A percentile compares a stretch with the other conserved stretches of the same genome.
These are phyloP conservation scores for Chlamydomonas sp. DNA, from an alignment of 139 green algal species.

Conservation along the genomic window DNA sequence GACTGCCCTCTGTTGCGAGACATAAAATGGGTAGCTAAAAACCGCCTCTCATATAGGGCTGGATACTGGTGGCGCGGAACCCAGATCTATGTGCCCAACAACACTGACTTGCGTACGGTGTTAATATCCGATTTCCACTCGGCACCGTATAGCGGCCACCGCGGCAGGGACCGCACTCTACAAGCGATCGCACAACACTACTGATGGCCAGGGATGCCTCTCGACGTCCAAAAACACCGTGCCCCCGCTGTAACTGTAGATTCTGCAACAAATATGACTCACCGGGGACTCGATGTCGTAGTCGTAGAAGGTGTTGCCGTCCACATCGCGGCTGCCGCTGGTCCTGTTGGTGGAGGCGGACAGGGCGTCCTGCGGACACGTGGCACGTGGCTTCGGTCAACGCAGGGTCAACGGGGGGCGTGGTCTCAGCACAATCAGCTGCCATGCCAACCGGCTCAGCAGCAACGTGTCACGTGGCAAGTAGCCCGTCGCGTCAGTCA, in stretches of 20 bases:
- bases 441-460: too few species aligned
- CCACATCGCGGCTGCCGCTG: slow-evolving; percentile 51
- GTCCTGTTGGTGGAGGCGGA: slow-evolving; percentile 47
- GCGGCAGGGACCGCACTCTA: not conserved
- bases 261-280: not conserved
- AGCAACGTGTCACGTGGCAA: too few species aligned
- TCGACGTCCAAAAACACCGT: not conserved
- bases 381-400: not conserved
- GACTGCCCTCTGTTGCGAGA: too few species aligned
- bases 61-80: too few species aligned
- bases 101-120: not conserved
- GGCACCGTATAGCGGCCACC: not conserved
- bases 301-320: slow-evolving; percentile 81
- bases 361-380: slow-evolving; percentile 61
- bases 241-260: not conserved
- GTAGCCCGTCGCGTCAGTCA: too few species aligned
- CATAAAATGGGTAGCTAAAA: too few species aligned
- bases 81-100: not conserved
- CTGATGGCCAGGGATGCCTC: not conserved
- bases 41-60: too few species aligned
- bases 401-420: not conserved
- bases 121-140: not conserved
- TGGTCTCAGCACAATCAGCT: too few species aligned
- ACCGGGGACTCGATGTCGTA: slow-evolving; percentile 79
- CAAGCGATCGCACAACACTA: not conserved